Base-by-base conservation (phyloP, 805 yeast genomes). In the Naumovozyma dairenensis region DNA sequence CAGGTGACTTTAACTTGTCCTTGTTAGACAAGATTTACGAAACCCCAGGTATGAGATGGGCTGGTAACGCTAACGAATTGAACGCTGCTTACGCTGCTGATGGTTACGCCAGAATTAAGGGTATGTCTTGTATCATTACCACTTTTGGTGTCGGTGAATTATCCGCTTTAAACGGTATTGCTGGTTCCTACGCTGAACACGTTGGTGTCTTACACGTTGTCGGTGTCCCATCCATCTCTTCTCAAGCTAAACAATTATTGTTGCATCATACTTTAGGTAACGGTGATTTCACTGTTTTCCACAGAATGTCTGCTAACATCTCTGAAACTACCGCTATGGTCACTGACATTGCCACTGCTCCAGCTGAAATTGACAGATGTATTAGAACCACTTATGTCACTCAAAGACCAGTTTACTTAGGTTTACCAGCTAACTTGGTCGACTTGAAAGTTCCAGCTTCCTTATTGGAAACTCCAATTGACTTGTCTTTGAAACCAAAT, bases 131-230 rank as follows among this genome's bases (percentile, higher is more conserved):
- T 44, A 44, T 82, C 31, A 66, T 81, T 48, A 82, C 92, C 52
- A 82, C 93, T 29, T 82, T 82, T 52, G 93, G 93, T 60, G 94
- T 82, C 31, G 94, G 94, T 55, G 94, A 81, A 57, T 67, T 81
- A 51, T 70, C 80, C 17, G 86, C 89, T 4, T 64, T 80, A 47
- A 81, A 80, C 57, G 93, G 87, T 46, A 69, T 83, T 50, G 93
- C 86, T 21, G 94, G 94, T 46, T 67, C 87, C 29, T 82, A 74
- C 59, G 85, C 93, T 39, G 93, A 83, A 60, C 89, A 82, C 58
- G 86, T 82, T 42, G 87, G 87, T 45, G 57, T 81, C 44, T 61
- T 82, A 42, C 92, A 82, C 60, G 70, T 82, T 45, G 93, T 81
- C 22, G 94, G 94, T 55, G 80, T 80, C 34, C 93, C 94, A 40